These are phyloP conservation scores for Haplographium delicatum DNA, from an alignment of 495 filamentous ascomycete genomes.

Conservation along the genomic window DNA sequence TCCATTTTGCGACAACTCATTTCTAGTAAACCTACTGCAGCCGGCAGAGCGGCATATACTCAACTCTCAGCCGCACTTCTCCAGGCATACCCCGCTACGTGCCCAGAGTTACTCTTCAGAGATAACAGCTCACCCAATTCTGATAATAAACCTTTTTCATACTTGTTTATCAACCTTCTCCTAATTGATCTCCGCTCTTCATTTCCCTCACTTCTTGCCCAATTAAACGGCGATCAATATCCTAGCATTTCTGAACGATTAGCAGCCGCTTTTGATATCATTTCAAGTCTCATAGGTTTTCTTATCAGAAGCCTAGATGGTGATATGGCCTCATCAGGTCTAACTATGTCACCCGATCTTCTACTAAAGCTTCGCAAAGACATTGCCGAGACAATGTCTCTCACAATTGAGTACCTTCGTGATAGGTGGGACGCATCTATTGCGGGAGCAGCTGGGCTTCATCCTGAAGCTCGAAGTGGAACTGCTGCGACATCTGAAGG, in stretches of 20 bases:
- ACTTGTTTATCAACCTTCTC: constrained; percentile 54
- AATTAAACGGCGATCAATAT: constrained; percentile 47
- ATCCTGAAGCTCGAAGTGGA: constrained; percentile 37
- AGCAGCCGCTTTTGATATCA: constrained; percentile 50
- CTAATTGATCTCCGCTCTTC: constrained; percentile 58
- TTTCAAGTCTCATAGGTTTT: constrained; percentile 54
- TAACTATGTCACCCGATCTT: constrained; percentile 42
- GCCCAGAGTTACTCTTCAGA: constrained; percentile 43
- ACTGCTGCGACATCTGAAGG: constrained; percentile 28
- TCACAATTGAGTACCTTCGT: constrained; percentile 57
- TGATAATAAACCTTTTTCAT: constrained; percentile 46
- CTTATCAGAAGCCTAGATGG: constrained; percentile 46
- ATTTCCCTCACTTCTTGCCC: constrained; percentile 52
- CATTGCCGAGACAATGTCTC: constrained; percentile 52
- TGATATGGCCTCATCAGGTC: neutral
- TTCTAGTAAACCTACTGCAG: constrained; percentile 39
- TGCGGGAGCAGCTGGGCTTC: constrained; percentile 48
- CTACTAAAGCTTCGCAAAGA: constrained; percentile 53
- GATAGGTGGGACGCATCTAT: constrained; percentile 58
- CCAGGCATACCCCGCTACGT: constrained; percentile 39
- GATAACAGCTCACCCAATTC: constrained; percentile 14
- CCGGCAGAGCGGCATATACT: constrained; percentile 42
- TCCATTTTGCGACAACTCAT: constrained; percentile 39
- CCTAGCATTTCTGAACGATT: constrained; percentile 42
- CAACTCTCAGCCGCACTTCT: constrained; percentile 49